A percentile compares a stretch with the other conserved stretches of the same genome.
Conservation (phyloP, 371 early-diverging fungal genomes). For the Mortierella sp. region DNA sequence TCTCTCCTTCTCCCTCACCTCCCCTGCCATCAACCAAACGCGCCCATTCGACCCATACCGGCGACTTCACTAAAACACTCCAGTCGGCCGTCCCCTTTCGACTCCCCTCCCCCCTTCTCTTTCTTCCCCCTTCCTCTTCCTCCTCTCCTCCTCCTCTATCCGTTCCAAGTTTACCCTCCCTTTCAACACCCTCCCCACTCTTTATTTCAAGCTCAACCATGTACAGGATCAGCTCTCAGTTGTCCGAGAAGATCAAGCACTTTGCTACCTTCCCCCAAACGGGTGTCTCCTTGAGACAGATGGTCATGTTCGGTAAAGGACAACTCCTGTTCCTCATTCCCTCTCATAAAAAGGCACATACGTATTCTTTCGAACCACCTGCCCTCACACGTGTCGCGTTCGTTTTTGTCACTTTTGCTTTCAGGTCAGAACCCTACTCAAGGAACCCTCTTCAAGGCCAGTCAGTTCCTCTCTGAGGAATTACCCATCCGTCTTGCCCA, state of each 20-base stretch:
- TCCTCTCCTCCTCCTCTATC: neutral
- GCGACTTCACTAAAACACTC: neutral
- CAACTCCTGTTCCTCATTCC: neutral
- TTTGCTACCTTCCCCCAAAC: constrained; percentile 90
- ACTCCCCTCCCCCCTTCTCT: neutral
- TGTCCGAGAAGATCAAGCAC: constrained; percentile 80
- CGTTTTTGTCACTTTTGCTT: neutral
- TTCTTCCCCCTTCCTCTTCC: neutral
- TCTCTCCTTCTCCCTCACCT: neutral
- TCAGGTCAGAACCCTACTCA: constrained; percentile 87
- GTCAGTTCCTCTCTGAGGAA: constrained; percentile 95
- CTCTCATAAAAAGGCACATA: neutral
- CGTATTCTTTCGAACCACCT: neutral
- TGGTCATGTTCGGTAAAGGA: constrained; percentile 91
- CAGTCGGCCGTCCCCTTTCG: neutral
- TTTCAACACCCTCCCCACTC: constrained; percentile 9
- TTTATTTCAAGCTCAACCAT: constrained; percentile 37
- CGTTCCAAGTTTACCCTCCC: neutral
- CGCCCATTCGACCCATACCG: neutral
- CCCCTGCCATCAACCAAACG: neutral
- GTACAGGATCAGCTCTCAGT: constrained; percentile 72
- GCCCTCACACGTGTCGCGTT: constrained; percentile 10
- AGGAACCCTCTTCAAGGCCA: constrained; percentile 88
- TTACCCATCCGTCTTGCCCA: constrained; percentile 97
- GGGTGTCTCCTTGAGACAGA: constrained; percentile 91